Evolutionary conservation across 1,139 yeast genomes (phyloP).

Genomic region (Nakaseomyces bracarensis): DNA sequence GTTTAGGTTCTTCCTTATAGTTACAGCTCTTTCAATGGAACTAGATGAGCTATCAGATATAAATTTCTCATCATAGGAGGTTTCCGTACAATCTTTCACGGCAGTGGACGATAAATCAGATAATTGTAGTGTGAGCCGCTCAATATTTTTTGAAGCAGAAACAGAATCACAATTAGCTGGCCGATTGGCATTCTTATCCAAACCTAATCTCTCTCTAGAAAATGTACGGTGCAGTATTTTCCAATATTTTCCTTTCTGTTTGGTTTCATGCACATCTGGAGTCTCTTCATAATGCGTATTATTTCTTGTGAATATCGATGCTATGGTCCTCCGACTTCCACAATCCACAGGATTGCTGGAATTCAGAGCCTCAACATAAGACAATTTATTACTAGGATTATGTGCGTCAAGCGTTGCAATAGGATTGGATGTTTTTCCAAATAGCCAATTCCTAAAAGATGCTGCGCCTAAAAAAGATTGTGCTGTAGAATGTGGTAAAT

Average conservation of each 20-base stretch:
- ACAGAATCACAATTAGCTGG: neutral
- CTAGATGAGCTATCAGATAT: conserved; percentile 12
- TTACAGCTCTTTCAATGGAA: conserved; percentile 14
- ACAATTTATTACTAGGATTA: no score
- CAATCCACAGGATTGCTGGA: neutral
- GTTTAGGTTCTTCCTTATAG: conserved; percentile 9
- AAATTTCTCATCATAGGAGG: neutral
- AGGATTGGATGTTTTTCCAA: no score
- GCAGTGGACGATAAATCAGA: neutral
- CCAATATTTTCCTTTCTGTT: neutral
- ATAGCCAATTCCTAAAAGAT: neutral
- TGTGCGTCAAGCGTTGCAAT: no score
- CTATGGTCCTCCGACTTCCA: neutral
- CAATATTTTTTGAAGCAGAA: conserved; percentile 3
- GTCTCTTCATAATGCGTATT: neutral
- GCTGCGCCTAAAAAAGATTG: neutral
- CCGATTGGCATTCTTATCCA: neutral
- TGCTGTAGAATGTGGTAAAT: no score
- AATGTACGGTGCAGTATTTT: neutral
- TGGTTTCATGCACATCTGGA: neutral
- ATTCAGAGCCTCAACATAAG: no score
- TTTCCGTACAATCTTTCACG: neutral
- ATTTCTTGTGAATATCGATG: neutral
- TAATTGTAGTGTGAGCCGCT: neutral
- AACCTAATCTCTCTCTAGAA: neutral